phyloP scores from a whole-genome alignment of 1,284 basidiomycete genomes.

The Sanghuangporus baumii region DNA sequence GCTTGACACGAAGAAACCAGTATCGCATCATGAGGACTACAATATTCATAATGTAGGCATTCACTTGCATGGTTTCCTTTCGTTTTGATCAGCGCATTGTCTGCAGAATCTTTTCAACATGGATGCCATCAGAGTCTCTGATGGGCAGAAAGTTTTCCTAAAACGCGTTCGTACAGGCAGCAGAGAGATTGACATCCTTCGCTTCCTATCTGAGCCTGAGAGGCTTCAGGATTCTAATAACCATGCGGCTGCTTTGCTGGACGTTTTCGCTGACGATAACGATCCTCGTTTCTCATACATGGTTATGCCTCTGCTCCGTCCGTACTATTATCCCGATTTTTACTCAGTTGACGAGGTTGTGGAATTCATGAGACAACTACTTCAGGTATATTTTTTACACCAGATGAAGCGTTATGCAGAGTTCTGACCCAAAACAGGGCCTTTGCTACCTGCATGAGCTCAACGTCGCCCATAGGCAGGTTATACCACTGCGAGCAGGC shows the following conservation, averaged over 20 bases:
- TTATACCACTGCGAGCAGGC: not conserved
- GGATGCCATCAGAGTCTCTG: slow-evolving; percentile 1
- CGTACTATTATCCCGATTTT: slow-evolving; percentile 3
- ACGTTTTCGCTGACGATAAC: not conserved
- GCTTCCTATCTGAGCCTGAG: not conserved
- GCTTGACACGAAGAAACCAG: slow-evolving; percentile 14
- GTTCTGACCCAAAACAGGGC: not conserved
- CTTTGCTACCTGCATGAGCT: not conserved
- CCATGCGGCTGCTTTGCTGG: slow-evolving; percentile 5
- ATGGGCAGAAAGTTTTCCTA: slow-evolving; percentile 8
- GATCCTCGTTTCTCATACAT: not conserved
- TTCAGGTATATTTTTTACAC: no score
- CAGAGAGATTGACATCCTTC: slow-evolving; percentile 21
- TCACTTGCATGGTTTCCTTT: no score
- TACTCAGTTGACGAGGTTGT: slow-evolving; percentile 5
- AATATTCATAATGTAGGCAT: not conserved
- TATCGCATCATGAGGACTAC: not conserved
- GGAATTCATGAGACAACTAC: no score
- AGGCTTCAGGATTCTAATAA: not conserved
- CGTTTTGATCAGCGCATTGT: no score
- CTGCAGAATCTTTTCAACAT: no score
- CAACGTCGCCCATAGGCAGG: slow-evolving; percentile 3
- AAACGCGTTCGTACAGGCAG: not conserved
- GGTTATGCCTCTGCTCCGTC: slow-evolving; percentile 11
- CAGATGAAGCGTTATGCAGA: no score